phyloP scores from a whole-genome alignment of 2,329 filamentous ascomycete species.

The Zalaria sp. region DNA sequence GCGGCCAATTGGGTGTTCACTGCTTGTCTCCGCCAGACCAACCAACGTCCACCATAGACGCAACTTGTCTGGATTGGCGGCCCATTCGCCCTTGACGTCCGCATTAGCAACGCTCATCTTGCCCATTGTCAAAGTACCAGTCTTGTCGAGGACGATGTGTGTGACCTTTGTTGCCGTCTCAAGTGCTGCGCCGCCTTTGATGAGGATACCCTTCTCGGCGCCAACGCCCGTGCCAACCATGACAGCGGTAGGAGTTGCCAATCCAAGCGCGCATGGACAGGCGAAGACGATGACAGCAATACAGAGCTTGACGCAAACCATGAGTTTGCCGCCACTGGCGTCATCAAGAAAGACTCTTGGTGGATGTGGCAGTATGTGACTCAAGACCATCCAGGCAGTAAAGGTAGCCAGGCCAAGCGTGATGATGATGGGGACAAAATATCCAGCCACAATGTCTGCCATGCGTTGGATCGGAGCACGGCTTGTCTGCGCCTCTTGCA shows the following conservation, averaged over 20 bases:
- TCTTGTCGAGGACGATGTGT: constrained; percentile 89
- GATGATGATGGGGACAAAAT: constrained; percentile 86
- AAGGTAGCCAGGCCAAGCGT: constrained; percentile 76
- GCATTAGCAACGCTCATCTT: constrained; percentile 82
- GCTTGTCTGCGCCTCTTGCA: constrained; percentile 91
- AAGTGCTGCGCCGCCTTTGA: constrained; percentile 87
- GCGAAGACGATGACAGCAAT: constrained; percentile 98
- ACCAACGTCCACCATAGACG: constrained; percentile 92
- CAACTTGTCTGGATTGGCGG: constrained; percentile 49
- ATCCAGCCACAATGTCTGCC: constrained; percentile 80
- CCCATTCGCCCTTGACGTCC: constrained; percentile 56
- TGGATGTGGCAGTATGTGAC: constrained; percentile 70
- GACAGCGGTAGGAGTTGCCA: constrained; percentile 90
- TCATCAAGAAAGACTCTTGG: constrained; percentile 74
- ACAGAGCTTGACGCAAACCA: constrained; percentile 94
- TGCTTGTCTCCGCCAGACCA: constrained; percentile 87
- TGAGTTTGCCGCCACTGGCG: constrained; percentile 75
- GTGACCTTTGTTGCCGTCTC: constrained; percentile 84
- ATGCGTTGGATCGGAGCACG: constrained; percentile 88
- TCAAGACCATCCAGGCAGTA: constrained; percentile 84
- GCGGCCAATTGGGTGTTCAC: constrained; percentile 89
- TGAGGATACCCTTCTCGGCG: constrained; percentile 89
- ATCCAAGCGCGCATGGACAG: constrained; percentile 89
- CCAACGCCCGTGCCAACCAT: constrained; percentile 99
- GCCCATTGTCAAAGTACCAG: constrained; percentile 82